Evolutionary conservation across 2,329 filamentous ascomycete genomes (phyloP).

Genomic region (Fusarium sp.): DNA sequence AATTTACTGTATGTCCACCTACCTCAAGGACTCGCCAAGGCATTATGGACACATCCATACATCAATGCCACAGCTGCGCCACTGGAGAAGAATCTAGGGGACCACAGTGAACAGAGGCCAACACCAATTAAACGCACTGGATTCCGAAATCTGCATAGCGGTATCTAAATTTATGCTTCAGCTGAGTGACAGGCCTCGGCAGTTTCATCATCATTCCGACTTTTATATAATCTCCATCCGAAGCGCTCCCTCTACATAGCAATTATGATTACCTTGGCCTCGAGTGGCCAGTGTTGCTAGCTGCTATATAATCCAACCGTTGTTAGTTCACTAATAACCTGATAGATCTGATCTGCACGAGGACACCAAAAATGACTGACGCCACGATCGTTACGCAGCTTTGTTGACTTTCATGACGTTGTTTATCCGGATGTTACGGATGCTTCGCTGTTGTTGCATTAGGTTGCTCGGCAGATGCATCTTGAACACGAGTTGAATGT

Average conservation of each 20-base stretch:
- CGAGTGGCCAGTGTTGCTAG: neutral
- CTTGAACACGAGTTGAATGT: neutral
- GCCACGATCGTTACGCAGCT: slow-evolving; percentile 13
- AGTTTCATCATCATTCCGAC: neutral
- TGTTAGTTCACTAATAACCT: neutral
- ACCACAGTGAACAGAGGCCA: neutral
- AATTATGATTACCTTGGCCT: neutral
- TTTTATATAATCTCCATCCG: neutral
- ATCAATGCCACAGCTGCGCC: slow-evolving; percentile 31
- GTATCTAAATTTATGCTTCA: slow-evolving; percentile 17
- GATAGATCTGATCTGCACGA: neutral
- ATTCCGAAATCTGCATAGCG: neutral
- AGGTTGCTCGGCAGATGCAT: neutral
- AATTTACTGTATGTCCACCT: neutral
- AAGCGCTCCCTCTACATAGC: neutral
- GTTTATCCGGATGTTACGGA: slow-evolving; percentile 11
- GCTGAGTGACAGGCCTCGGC: slow-evolving; percentile 17
- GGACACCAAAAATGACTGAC: neutral
- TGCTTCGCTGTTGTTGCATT: slow-evolving; percentile 5
- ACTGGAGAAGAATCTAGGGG: slow-evolving; percentile 13
- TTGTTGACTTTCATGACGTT: slow-evolving; percentile 17
- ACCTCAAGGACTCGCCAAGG: neutral
- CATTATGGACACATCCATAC: neutral
- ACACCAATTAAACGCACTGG: slow-evolving; percentile 17
- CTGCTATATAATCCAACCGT: neutral